These are phyloP conservation scores for Ganoderma sinense DNA, from an alignment of 1,284 basidiomycete species.

Conservation along the genomic window DNA sequence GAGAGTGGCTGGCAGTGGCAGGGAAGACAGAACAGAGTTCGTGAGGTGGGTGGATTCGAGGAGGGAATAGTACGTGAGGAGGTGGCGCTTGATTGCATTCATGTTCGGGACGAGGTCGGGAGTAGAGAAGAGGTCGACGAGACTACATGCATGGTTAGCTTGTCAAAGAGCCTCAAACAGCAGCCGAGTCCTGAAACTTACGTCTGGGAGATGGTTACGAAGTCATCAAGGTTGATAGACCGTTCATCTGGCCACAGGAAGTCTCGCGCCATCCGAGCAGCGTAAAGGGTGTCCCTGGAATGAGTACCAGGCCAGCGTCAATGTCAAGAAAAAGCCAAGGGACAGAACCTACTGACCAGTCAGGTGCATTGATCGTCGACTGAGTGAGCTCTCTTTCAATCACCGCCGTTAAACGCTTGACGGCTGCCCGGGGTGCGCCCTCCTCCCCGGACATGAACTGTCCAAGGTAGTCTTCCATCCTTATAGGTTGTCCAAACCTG, in stretches of 20 bases:
- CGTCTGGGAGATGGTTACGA: constrained; percentile 89
- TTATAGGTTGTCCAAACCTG: constrained; percentile 86
- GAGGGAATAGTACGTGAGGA: constrained; percentile 89
- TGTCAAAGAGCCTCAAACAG: constrained; percentile 9
- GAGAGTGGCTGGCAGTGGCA: constrained; percentile 81
- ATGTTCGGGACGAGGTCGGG: constrained; percentile 68
- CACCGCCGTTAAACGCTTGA: constrained; percentile 83
- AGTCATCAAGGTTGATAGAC: constrained; percentile 80
- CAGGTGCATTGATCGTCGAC: constrained; percentile 89
- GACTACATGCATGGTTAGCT: constrained; percentile 45
- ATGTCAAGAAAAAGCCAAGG: neutral
- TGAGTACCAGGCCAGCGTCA: constrained; percentile 9
- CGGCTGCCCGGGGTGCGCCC: constrained; percentile 79
- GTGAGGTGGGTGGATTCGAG: constrained; percentile 83
- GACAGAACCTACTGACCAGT: constrained; percentile 71
- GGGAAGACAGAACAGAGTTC: constrained; percentile 81
- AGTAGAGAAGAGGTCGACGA: constrained; percentile 86
- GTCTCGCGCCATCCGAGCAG: constrained; percentile 89
- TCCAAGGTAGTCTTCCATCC: constrained; percentile 75
- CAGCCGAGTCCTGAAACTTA: constrained; percentile 41
- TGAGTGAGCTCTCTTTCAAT: constrained; percentile 78
- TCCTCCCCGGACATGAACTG: constrained; percentile 80
- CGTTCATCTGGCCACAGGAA: constrained; percentile 86
- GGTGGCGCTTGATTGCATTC: constrained; percentile 66
- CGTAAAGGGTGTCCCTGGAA: constrained; percentile 84